Evolutionary conservation across 164 flowering plant genomes (phyloP).

Genomic region (Chimonanthus salicifolius): DNA sequence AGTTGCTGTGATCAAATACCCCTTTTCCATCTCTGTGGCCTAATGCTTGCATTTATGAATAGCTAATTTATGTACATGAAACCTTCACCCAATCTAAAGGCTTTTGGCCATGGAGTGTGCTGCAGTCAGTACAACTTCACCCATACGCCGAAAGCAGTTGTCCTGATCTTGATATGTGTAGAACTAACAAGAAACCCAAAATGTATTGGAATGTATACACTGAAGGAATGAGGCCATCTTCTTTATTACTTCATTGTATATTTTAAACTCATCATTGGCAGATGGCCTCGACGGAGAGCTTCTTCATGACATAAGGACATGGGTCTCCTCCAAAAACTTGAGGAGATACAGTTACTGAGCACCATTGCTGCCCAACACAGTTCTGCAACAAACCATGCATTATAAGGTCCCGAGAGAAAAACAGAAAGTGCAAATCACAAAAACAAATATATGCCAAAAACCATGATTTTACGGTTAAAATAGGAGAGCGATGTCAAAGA

Average conservation of each 20-base stretch:
- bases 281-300: conserved; percentile 35
- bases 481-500: conserved; percentile 13
- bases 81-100: conserved; percentile 13
- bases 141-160: conserved; percentile 4
- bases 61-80: background rate
- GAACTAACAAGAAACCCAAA: background rate
- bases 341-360: conserved; percentile 51
- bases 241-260: background rate
- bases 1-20: background rate
- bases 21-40: background rate
- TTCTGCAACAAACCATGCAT: background rate
- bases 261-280: conserved; percentile 18
- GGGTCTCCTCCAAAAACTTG: conserved; percentile 30
- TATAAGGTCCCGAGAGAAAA: conserved; percentile 1
- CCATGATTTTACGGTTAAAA: conserved; percentile 4
- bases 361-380: conserved; percentile 62
- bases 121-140: conserved; percentile 22
- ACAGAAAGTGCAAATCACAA: background rate
- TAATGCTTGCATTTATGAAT: background rate
- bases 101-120: conserved; percentile 20
- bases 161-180: background rate
- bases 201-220: conserved; percentile 7
- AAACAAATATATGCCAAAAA: background rate
- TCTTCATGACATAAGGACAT: conserved; percentile 39
- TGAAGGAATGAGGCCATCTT: too few species aligned